Conservation (phyloP, 2,329 filamentous ascomycete genomes). For the Beauveria medogensis region DNA sequence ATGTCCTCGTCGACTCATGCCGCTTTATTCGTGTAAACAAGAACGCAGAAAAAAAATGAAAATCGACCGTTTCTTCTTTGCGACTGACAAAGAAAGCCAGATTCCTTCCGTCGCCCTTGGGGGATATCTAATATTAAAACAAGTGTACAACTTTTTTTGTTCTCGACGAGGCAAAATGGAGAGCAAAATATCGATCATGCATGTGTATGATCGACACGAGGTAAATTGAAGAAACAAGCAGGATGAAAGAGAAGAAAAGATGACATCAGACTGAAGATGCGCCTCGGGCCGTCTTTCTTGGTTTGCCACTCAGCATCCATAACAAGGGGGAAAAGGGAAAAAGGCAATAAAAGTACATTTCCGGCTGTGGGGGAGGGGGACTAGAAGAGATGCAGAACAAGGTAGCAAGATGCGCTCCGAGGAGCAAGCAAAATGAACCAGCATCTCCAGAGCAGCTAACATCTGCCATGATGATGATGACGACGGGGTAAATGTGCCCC, state of each 20-base stretch:
- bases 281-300: no score
- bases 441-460: no score
- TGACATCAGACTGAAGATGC: not conserved
- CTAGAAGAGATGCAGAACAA: no score
- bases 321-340: no score
- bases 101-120: not conserved
- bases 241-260: not conserved
- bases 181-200: not conserved
- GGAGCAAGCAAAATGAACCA: no score
- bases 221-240: not conserved
- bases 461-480: no score
- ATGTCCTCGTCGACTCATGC: not conserved
- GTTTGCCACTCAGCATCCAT: no score
- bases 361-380: no score
- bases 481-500: no score
- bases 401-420: no score
- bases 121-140: slow-evolving; percentile 2
- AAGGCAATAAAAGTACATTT: no score
- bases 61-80: not conserved
- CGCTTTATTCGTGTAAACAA: slow-evolving; percentile 11
- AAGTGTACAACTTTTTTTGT: not conserved
- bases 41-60: slow-evolving; percentile 2
- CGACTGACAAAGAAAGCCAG: slow-evolving; percentile 1
- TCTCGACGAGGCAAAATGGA: not conserved
- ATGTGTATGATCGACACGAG: not conserved